phyloP scores from a whole-genome alignment of 2,329 filamentous ascomycete species.

The Colletotrichum sidae region DNA sequence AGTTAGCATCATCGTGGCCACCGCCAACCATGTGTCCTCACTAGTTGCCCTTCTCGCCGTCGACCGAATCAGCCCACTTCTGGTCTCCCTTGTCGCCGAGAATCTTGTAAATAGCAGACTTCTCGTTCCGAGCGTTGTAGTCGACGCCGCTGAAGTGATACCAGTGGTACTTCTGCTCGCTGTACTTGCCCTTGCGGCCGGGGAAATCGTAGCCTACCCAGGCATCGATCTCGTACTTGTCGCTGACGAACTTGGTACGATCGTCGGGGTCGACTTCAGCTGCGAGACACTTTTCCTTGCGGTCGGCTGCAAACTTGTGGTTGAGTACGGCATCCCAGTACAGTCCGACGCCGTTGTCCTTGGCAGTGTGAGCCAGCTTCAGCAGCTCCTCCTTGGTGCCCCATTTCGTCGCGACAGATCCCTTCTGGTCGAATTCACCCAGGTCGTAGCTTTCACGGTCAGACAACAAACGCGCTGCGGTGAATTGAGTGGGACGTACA shows the following conservation, averaged over 20 bases:
- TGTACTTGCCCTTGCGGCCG: constrained; percentile 72
- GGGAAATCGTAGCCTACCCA: constrained; percentile 79
- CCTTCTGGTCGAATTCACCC: constrained; percentile 82
- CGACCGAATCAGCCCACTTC: constrained; percentile 71
- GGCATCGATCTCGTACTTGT: constrained; percentile 73
- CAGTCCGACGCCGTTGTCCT: constrained; percentile 67
- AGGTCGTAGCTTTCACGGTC: constrained; percentile 60
- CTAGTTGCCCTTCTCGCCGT: constrained; percentile 73
- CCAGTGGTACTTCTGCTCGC: constrained; percentile 74
- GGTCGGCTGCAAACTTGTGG: constrained; percentile 79
- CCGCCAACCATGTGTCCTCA: constrained; percentile 50
- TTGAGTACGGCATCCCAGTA: constrained; percentile 82
- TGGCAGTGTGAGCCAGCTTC: constrained; percentile 63
- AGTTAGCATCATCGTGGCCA: constrained; percentile 64
- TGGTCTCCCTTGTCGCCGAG: constrained; percentile 66
- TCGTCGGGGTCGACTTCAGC: constrained; percentile 73
- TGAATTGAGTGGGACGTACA: constrained; percentile 50
- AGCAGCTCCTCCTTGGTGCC: constrained; percentile 72
- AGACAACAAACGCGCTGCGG: neutral
- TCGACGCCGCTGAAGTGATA: constrained; percentile 78
- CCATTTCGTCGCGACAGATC: constrained; percentile 74
- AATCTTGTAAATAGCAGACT: constrained; percentile 77
- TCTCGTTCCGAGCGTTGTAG: constrained; percentile 68
- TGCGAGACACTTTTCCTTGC: constrained; percentile 70
- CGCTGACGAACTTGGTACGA: constrained; percentile 66